phyloP scores from a whole-genome alignment of 257 asterid species.

The Striga asiatica region DNA sequence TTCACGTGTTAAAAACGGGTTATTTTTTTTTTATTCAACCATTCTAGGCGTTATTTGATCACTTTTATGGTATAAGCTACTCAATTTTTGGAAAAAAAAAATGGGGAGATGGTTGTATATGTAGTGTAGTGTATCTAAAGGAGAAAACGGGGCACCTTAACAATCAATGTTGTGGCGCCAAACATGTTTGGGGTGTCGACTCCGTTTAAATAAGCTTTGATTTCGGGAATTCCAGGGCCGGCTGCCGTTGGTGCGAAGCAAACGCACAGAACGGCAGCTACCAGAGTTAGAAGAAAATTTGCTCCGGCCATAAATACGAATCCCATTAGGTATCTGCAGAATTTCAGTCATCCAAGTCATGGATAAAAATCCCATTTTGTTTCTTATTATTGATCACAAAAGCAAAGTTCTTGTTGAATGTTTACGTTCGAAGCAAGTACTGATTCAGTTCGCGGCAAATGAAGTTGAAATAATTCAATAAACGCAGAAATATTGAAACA shows the following conservation, averaged over 20 bases:
- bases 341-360: background rate
- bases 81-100: no score
- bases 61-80: no score
- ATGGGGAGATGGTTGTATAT: no score
- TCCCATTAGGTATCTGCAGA: conserved; percentile 63
- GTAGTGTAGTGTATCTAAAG: no score
- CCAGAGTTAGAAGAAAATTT: conserved; percentile 49
- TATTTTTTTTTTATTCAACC: no score
- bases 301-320: conserved; percentile 38
- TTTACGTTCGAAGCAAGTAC: no score
- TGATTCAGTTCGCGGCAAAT: background rate
- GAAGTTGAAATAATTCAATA: background rate
- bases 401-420: no score
- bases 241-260: conserved; percentile 91
- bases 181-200: conserved; percentile 83
- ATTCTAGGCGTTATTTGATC: no score
- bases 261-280: conserved; percentile 64
- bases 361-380: no score
- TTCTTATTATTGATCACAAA: no score
- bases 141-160: conserved; percentile 39
- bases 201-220: conserved; percentile 88
- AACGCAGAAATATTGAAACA: no score
- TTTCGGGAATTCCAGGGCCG: conserved; percentile 92
- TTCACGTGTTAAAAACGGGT: no score
- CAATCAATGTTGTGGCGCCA: conserved; percentile 73